Percentiles rank a stretch among this genome's conserved stretches.
Evolutionary conservation across 2,329 filamentous ascomycete species (phyloP).

Genomic region (Sporothrix sp.): DNA sequence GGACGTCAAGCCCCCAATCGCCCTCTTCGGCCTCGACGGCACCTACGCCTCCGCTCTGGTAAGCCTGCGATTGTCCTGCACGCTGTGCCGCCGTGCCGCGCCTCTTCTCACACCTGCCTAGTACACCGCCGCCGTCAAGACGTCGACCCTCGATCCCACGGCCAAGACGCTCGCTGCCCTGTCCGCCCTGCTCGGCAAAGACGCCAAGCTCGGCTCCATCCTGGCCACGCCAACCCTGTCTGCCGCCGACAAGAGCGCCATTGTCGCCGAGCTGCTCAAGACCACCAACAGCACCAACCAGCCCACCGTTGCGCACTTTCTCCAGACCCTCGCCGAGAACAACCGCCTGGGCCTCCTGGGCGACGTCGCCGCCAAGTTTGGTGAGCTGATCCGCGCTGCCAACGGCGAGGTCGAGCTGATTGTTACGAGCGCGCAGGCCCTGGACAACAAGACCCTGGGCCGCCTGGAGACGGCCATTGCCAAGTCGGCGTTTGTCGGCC

Average conservation of each 20-base stretch:
- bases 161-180: slow-evolving; percentile 70
- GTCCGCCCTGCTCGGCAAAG: slow-evolving; percentile 63
- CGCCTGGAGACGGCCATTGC: slow-evolving; percentile 79
- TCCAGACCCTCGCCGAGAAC: slow-evolving; percentile 84
- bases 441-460: slow-evolving; percentile 77
- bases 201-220: slow-evolving; percentile 69
- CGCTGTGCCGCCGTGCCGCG: neutral
- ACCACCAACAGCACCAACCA: slow-evolving; percentile 57
- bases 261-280: slow-evolving; percentile 83
- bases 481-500: slow-evolving; percentile 80
- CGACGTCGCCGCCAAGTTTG: slow-evolving; percentile 81
- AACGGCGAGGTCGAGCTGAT: slow-evolving; percentile 88
- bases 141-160: slow-evolving; percentile 72
- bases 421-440: slow-evolving; percentile 78
- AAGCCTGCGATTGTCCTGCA: slow-evolving; percentile 33
- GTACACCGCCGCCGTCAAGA: slow-evolving; percentile 95
- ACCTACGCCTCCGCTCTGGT: slow-evolving; percentile 98
- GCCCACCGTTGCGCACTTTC: slow-evolving; percentile 88
- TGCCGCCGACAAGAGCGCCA: slow-evolving; percentile 69
- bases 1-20: slow-evolving; percentile 72
- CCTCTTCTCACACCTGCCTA: slow-evolving; percentile 2
- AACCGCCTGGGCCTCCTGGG: slow-evolving; percentile 81
- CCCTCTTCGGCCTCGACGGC: slow-evolving; percentile 91
- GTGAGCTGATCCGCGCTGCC: slow-evolving; percentile 74
- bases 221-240: slow-evolving; percentile 73